Base-by-base conservation (phyloP, 192 early-diverging fungal species). In the Dispira parvispora region DNA sequence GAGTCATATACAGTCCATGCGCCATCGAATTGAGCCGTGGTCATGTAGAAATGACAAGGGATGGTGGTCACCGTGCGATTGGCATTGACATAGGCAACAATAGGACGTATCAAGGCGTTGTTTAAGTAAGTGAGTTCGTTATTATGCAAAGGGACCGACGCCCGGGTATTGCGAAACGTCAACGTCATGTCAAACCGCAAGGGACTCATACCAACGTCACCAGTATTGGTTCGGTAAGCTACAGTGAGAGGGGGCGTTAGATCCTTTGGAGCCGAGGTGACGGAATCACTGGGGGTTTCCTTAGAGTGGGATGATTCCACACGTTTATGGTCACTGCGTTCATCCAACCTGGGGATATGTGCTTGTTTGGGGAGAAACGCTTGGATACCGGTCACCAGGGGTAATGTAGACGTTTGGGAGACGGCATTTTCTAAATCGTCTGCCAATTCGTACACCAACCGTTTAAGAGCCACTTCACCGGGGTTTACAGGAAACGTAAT, bases 61-160 rank as follows among this genome's bases (percentile, higher is more conserved):
- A 98, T 81, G 3, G 88, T 82, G 26, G 92, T 86, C 45, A 84
- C 80, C 20, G 86, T 91, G n/a, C 86, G 82, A 65, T 93, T 87
- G 3, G 88, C 82, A 68, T 96, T 96, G 81, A 98, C 88, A 64
- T 88, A 98, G 14, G 83, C 96, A 0, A 96, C 91, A 46, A 96
- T 79, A 0, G 96, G 94, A 6, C 96, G 82, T 25, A 96, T 85
- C 63, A 94, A 74, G 21, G 93, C 91, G 21, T 82, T 82, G 62
- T 75, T 87, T 54, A 95, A 67, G 54, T 93, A 92, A 8, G 80
- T 78, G 28, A 92, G 69, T 47, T 87, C 82, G 45, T 79, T 76
- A 18, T 80, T 77, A 11, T 76, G 68, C 0, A 94, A 67, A 10
- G 96, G 96, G 0, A 96, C 87, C 5, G 83, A 82, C 0, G 96